These are phyloP conservation scores for Naganishia friedmannii DNA, from an alignment of 768 basidiomycete species.

Conservation along the genomic window DNA sequence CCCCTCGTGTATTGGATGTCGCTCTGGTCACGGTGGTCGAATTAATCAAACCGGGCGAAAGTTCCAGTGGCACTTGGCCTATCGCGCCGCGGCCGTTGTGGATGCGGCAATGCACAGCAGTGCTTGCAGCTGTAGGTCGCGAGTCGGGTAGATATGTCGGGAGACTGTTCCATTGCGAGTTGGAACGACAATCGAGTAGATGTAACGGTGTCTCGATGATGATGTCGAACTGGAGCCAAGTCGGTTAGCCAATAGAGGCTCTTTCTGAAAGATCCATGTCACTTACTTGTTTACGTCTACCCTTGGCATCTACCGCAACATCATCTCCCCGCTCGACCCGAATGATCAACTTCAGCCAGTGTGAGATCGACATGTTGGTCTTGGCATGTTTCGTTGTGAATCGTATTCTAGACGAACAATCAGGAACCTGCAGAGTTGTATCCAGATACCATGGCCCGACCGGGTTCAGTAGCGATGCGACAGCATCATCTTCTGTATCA, in stretches of 20 bases:
- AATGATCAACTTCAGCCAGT: conserved; percentile 75
- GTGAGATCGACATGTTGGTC: conserved; percentile 70
- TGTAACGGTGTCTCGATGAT: conserved; percentile 67
- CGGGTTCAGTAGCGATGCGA: conserved; percentile 53
- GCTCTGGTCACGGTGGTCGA: conserved; percentile 19
- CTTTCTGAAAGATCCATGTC: too few species aligned
- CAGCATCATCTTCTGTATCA: conserved; percentile 45
- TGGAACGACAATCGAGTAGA: conserved; percentile 82
- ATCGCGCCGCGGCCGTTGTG: conserved; percentile 40
- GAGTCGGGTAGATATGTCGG: conserved; percentile 63
- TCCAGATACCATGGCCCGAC: conserved; percentile 81
- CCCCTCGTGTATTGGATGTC: conserved; percentile 2
- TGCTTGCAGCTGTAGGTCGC: conserved; percentile 31
- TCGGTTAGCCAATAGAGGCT: background rate
- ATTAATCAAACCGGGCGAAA: conserved; percentile 11
- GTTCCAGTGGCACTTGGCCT: conserved; percentile 13
- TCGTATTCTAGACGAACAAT: conserved; percentile 57
- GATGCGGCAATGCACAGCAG: conserved; percentile 34
- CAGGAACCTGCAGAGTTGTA: conserved; percentile 67
- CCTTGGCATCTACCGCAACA: conserved; percentile 61
- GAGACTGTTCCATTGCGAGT: conserved; percentile 72
- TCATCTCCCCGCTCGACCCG: conserved; percentile 80
- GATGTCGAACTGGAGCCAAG: conserved; percentile 39
- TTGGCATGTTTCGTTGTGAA: conserved; percentile 76
- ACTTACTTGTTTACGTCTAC: conserved; percentile 65